Evolutionary conservation across 208 protist species (phyloP).

Genomic region (Acanthamoeba healyi): DNA sequence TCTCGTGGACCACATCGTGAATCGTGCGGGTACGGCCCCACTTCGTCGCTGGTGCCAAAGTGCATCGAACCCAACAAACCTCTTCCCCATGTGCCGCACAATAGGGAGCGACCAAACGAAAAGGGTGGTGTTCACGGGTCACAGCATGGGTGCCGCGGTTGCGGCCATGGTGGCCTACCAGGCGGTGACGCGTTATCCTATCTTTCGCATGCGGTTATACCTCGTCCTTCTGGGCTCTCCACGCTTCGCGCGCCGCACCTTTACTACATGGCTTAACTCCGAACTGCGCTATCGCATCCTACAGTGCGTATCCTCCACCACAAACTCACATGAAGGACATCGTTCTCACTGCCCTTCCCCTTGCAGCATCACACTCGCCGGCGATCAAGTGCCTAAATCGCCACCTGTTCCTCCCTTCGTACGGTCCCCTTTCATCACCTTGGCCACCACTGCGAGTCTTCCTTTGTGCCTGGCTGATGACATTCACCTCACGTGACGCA

Average conservation of each 20-base stretch:
- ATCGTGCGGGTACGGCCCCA: constrained; percentile 1
- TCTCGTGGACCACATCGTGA: constrained; percentile 54
- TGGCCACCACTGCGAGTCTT: too few species aligned
- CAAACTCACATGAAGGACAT: not conserved
- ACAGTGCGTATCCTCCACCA: not conserved
- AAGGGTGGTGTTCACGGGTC: constrained; percentile 53
- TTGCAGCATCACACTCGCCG: constrained; percentile 3
- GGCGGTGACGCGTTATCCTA: constrained; percentile 9
- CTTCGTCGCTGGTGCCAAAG: too few species aligned
- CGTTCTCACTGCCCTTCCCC: not conserved
- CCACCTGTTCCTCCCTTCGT: constrained; percentile 54
- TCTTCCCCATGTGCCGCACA: too few species aligned
- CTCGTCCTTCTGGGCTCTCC: constrained; percentile 35
- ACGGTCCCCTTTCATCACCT: not conserved
- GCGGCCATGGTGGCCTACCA: constrained; percentile 61
- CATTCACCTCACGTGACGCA: too few species aligned
- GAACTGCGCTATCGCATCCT: constrained; percentile 60
- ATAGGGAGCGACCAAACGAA: not conserved
- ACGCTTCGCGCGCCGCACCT: constrained; percentile 29
- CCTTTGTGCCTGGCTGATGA: too few species aligned
- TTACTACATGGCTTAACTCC: constrained; percentile 5
- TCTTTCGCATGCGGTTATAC: constrained; percentile 49
- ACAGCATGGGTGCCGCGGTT: constrained; percentile 59
- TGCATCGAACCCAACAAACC: too few species aligned
- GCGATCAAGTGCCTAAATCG: constrained; percentile 61